phyloP scores from a whole-genome alignment of 2,329 filamentous ascomycete species.

The Trichocomaceae sp. region DNA sequence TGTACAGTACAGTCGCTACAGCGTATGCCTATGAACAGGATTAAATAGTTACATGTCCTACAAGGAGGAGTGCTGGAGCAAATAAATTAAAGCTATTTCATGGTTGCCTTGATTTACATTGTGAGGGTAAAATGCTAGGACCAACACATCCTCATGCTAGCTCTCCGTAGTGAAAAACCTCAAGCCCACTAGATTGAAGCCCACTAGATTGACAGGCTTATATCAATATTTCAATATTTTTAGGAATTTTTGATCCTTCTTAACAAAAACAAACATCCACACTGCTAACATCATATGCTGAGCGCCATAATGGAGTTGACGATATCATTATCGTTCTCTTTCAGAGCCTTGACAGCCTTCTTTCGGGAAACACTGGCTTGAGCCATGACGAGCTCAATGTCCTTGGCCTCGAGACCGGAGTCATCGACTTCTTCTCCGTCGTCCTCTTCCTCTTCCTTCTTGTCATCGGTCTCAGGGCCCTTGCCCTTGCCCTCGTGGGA shows the following conservation, averaged over 20 bases:
- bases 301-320: constrained; percentile 99
- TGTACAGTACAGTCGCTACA: neutral
- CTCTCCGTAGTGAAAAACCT: neutral
- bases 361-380: constrained; percentile 95
- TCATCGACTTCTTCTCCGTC: constrained; percentile 95
- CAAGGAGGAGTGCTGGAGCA: neutral
- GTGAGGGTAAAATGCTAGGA: neutral
- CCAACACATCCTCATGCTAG: neutral
- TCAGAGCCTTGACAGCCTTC: constrained; percentile 94
- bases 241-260: neutral
- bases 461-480: constrained; percentile 52
- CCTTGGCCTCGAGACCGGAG: constrained; percentile 92
- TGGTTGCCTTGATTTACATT: neutral
- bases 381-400: constrained; percentile 98
- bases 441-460: constrained; percentile 77
- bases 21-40: too few species aligned
- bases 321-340: constrained; percentile 99
- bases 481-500: constrained; percentile 56
- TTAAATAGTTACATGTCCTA: neutral
- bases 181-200: neutral
- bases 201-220: neutral
- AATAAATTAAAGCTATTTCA: neutral
- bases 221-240: too few species aligned
- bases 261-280: neutral
- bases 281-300: constrained; percentile 56